A percentile compares a stretch with the other conserved stretches of the same genome.
Evolutionary conservation across 139 green algal genomes (phyloP).

Genomic region (Coelastrella sp.): DNA sequence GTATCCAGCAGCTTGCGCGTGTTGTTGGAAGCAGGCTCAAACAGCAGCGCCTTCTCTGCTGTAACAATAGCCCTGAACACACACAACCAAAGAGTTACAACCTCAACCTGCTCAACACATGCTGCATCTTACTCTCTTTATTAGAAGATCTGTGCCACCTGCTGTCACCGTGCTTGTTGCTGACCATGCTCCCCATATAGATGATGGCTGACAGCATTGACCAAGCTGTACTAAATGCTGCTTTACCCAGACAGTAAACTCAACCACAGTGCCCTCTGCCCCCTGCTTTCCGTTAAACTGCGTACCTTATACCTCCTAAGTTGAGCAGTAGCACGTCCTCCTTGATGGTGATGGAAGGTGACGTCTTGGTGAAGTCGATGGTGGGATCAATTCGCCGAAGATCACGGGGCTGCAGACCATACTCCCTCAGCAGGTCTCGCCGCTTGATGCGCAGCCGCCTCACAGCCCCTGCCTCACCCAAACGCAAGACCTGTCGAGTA

Average conservation of each 20-base stretch:
- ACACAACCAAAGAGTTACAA: not conserved
- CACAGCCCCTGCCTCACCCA: slow-evolving; percentile 72
- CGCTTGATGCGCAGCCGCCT: slow-evolving; percentile 80
- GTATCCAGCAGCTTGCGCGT: slow-evolving; percentile 84
- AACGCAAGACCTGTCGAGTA: slow-evolving; percentile 70
- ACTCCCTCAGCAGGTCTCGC: slow-evolving; percentile 85
- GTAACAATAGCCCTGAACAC: slow-evolving; percentile 77
- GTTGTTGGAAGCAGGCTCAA: slow-evolving; percentile 79
- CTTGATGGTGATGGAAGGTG: slow-evolving; percentile 86
- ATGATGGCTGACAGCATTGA: too few relatives aligned
- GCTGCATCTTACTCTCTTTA: too few relatives aligned
- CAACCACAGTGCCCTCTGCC: too few relatives aligned
- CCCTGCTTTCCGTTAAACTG: not conserved
- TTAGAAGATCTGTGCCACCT: too few relatives aligned
- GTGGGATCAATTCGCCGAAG: slow-evolving; percentile 92
- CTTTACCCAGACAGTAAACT: too few relatives aligned
- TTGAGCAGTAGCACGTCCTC: slow-evolving; percentile 92
- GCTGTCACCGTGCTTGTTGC: too few relatives aligned
- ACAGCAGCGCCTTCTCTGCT: slow-evolving; percentile 86
- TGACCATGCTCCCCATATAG: too few relatives aligned
- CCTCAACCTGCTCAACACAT: not conserved
- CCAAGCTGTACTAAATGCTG: too few relatives aligned
- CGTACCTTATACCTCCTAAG: slow-evolving; percentile 83
- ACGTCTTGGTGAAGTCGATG: slow-evolving; percentile 82
- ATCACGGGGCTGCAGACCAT: slow-evolving; percentile 91